A percentile compares a stretch with the other conserved stretches of the same genome.
Evolutionary conservation across 2,329 filamentous ascomycete species (phyloP).

Genomic region (Tolypocladium guangdongense): DNA sequence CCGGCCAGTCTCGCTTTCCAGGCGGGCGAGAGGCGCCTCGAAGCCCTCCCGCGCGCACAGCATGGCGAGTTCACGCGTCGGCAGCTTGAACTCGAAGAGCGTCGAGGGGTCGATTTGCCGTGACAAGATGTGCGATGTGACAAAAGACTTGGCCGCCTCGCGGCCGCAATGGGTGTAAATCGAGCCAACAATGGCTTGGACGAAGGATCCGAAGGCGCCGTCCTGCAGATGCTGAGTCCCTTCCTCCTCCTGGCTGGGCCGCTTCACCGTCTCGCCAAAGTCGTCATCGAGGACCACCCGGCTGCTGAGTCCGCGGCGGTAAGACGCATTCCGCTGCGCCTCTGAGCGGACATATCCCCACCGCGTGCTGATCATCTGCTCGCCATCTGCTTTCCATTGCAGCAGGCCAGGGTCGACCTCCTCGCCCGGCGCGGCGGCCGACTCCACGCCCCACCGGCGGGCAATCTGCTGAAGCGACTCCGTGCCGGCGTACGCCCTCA

Average conservation of each 20-base stretch:
- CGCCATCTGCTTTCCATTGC: conserved; percentile 54
- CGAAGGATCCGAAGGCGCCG: conserved; percentile 61
- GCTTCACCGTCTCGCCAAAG: conserved; percentile 55
- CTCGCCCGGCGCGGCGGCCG: conserved; percentile 72
- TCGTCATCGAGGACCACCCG: conserved; percentile 73
- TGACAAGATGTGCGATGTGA: conserved; percentile 72
- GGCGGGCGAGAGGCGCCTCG: conserved; percentile 71
- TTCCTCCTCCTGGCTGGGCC: conserved; percentile 14
- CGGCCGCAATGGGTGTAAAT: conserved; percentile 79
- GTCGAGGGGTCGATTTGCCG: conserved; percentile 64
- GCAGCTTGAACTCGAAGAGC: conserved; percentile 76
- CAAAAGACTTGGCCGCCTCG: conserved; percentile 69
- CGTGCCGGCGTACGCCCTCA: conserved; percentile 73
- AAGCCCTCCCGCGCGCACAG: conserved; percentile 87
- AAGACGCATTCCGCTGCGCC: conserved; percentile 30
- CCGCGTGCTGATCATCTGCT: conserved; percentile 32
- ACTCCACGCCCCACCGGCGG: conserved; percentile 83
- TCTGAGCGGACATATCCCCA: conserved; percentile 45
- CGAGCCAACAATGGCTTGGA: conserved; percentile 73
- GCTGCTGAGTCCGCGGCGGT: conserved; percentile 60
- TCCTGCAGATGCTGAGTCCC: conserved; percentile 61
- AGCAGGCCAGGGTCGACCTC: conserved; percentile 89
- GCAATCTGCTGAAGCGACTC: conserved; percentile 64
- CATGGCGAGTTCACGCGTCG: conserved; percentile 70
- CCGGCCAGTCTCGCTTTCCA: conserved; percentile 86